Evolutionary conservation across 805 yeast genomes (phyloP).

Genomic region (Blastobotrys robertii): DNA sequence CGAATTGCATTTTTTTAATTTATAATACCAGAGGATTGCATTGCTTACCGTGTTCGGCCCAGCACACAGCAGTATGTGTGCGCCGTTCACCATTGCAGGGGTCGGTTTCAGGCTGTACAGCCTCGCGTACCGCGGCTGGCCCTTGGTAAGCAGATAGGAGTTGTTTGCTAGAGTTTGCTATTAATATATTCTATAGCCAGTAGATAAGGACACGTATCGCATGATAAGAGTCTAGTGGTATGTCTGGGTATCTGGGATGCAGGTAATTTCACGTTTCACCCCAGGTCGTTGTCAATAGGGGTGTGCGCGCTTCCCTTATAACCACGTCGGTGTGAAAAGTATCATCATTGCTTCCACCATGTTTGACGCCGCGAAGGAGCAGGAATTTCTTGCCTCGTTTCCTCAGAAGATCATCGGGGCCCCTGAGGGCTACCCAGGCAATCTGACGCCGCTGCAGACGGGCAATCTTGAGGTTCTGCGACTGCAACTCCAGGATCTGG

Average conservation of each 20-base stretch:
- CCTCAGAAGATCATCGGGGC: constrained; percentile 62
- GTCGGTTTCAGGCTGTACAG: no score
- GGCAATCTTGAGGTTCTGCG: constrained; percentile 49
- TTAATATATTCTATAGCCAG: background rate
- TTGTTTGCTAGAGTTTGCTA: no score
- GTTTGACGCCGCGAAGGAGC: background rate
- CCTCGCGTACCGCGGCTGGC: no score
- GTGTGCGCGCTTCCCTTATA: background rate
- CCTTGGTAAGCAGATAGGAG: no score
- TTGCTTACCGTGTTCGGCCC: background rate
- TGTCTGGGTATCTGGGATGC: background rate
- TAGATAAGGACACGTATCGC: background rate
- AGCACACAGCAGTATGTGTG: background rate
- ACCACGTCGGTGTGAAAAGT: background rate
- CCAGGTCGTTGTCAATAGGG: background rate
- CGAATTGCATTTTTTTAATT: background rate
- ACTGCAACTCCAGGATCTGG: constrained; percentile 46
- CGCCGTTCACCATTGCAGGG: background rate
- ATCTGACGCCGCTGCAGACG: constrained; percentile 60
- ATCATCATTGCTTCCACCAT: background rate
- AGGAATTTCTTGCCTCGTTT: constrained; percentile 36
- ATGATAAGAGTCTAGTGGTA: background rate
- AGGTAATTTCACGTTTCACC: background rate
- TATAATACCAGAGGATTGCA: background rate
- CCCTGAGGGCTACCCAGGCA: constrained; percentile 75